These are phyloP conservation scores for Tripidium arundinaceum DNA, from an alignment of 202 grass and related monocot species.

Conservation along the genomic window DNA sequence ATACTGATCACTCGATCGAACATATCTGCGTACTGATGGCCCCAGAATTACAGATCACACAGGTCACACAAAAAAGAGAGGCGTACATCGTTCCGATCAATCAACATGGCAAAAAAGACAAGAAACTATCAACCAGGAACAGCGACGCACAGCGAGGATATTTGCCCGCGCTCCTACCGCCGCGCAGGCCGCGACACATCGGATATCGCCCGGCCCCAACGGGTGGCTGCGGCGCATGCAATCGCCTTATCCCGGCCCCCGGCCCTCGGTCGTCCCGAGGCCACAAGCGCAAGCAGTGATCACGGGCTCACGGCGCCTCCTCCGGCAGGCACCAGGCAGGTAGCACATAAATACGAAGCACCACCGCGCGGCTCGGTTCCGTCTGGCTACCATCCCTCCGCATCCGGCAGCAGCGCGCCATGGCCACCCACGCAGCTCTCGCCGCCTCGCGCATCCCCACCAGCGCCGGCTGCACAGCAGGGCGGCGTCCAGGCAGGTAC, in stretches of 20 bases:
- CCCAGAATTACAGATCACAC: neutral
- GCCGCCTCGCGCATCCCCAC: conserved; percentile 64
- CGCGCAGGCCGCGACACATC: neutral
- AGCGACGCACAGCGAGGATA: neutral
- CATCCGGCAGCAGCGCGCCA: conserved; percentile 27
- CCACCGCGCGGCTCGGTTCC: neutral
- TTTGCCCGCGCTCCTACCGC: neutral
- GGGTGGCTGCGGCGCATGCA: conserved; percentile 50
- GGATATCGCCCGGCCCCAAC: conserved; percentile 24
- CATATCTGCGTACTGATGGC: neutral
- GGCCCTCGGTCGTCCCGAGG: neutral
- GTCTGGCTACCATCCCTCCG: conserved; percentile 14
- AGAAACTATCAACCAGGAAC: neutral
- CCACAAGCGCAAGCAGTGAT: conserved; percentile 34
- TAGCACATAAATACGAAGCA: conserved; percentile 22
- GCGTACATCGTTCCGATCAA: neutral
- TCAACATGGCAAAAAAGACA: neutral
- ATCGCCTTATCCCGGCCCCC: conserved; percentile 48
- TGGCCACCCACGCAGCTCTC: conserved; percentile 75
- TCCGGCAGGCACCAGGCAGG: neutral
- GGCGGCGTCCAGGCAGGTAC: conserved; percentile 41
- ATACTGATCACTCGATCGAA: neutral
- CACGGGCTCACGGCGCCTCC: neutral
- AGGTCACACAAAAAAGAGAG: neutral
- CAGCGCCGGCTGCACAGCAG: conserved; percentile 41